These are phyloP conservation scores for Zygosaccharomyces pseudorouxii DNA, from an alignment of 805 yeast species.

Conservation along the genomic window DNA sequence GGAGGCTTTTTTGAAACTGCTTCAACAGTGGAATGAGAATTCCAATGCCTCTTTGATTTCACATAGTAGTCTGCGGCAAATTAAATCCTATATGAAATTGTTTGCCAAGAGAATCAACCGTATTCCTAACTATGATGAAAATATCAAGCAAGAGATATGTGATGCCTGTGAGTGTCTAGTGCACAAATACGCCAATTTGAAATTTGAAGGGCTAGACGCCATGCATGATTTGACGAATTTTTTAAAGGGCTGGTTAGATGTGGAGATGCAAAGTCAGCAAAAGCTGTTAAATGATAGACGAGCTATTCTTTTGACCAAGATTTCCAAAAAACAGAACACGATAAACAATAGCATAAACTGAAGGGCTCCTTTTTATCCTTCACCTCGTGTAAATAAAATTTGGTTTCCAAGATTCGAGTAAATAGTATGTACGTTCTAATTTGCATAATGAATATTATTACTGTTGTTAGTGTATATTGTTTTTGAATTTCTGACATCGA, in stretches of 20 bases:
- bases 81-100: constrained; percentile 22
- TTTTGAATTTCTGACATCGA: too few species aligned
- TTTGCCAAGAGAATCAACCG: constrained; percentile 13
- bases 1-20: constrained; percentile 11
- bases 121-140: constrained; percentile 2
- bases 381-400: constrained; percentile 1
- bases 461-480: too few species aligned
- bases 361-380: background rate
- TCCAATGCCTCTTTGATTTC: constrained; percentile 16
- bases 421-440: background rate
- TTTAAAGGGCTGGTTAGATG: constrained; percentile 22
- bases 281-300: background rate
- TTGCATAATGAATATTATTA: constrained; percentile 2
- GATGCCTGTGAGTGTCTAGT: constrained; percentile 16
- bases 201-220: constrained; percentile 25
- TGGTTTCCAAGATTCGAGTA: background rate
- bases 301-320: background rate
- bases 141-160: constrained; percentile 9
- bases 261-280: constrained; percentile 11
- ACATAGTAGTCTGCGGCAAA: constrained; percentile 20
- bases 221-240: constrained; percentile 14
- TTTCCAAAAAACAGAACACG: background rate
- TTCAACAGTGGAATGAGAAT: constrained; percentile 29
- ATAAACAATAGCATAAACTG: background rate
- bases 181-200: constrained; percentile 18